Percentiles rank a stretch among this genome's conserved stretches.
Conservation (phyloP, 164 flowering plant species). For the Annona cherimola region DNA sequence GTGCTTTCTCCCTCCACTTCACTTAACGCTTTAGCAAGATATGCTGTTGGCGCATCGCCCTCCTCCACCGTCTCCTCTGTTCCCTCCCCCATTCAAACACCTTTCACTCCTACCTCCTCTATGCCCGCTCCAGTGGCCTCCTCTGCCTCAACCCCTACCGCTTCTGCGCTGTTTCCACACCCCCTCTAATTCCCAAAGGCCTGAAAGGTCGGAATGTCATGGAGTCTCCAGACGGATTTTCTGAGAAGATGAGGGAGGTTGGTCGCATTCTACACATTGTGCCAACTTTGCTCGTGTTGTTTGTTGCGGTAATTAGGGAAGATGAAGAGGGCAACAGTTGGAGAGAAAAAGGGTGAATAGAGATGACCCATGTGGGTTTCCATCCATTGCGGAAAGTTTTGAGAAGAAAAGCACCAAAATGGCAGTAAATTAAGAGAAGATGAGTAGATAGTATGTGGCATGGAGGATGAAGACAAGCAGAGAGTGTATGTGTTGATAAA, state of each 20-base stretch:
- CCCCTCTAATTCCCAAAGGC: constrained; percentile 17
- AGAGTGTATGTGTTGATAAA: no score
- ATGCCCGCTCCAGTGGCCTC: constrained; percentile 36
- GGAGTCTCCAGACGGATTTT: constrained; percentile 2
- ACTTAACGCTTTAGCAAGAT: constrained; percentile 45
- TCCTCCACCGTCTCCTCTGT: constrained; percentile 53
- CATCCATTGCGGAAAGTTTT: no score
- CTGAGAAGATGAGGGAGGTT: constrained; percentile 29
- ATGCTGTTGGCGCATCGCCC: constrained; percentile 45
- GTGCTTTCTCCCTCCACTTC: constrained; percentile 39
- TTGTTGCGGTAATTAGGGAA: no score
- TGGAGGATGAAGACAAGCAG: no score
- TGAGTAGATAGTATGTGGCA: no score
- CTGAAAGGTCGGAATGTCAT: neutral
- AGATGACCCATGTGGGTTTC: no score
- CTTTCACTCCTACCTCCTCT: constrained; percentile 34
- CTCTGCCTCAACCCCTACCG: constrained; percentile 44
- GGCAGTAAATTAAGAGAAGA: no score
- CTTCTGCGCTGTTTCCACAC: constrained; percentile 44
- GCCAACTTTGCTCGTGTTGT: no score
- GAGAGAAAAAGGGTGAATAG: no score
- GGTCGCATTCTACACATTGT: constrained; percentile 26
- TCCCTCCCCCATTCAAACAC: constrained; percentile 31
- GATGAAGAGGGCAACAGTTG: no score
- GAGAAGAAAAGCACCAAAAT: no score